Evolutionary conservation across 2,329 filamentous ascomycete species (phyloP).

Genomic region (Colletotrichum tropicale): DNA sequence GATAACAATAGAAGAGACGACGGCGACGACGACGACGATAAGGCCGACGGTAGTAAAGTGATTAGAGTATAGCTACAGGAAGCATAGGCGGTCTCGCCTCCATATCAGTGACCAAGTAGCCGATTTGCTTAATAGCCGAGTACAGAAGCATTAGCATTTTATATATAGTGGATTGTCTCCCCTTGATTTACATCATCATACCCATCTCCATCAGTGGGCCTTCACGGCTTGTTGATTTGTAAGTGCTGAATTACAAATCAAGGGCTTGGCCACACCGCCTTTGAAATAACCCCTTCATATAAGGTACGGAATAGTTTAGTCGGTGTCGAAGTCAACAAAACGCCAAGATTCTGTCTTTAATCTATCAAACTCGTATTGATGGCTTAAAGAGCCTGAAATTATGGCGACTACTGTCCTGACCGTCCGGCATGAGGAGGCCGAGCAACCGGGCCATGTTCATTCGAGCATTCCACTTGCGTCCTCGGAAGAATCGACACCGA

Average conservation of each 20-base stretch:
- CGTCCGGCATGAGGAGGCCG: not conserved
- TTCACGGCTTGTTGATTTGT: not conserved
- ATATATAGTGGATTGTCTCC: not conserved
- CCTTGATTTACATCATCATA: not conserved
- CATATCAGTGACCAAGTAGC: not conserved
- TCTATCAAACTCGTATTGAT: not conserved
- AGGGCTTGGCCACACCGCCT: not conserved
- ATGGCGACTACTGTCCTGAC: not conserved
- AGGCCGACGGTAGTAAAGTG: too few species aligned
- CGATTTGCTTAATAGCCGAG: not conserved
- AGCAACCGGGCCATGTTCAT: not conserved
- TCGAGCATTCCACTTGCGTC: not conserved
- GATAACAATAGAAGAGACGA: too few species aligned
- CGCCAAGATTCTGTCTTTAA: not conserved
- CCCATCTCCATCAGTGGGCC: not conserved
- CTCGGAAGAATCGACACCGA: not conserved
- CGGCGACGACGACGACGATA: too few species aligned
- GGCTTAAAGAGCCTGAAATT: not conserved
- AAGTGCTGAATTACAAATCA: not conserved
- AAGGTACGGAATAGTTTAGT: not conserved
- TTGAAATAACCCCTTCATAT: not conserved
- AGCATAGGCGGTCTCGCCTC: not conserved
- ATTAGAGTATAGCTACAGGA: too few species aligned
- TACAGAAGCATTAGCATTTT: not conserved
- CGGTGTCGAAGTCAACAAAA: not conserved